phyloP scores from a whole-genome alignment of 805 yeast genomes.

The Alloascoidea africana region DNA sequence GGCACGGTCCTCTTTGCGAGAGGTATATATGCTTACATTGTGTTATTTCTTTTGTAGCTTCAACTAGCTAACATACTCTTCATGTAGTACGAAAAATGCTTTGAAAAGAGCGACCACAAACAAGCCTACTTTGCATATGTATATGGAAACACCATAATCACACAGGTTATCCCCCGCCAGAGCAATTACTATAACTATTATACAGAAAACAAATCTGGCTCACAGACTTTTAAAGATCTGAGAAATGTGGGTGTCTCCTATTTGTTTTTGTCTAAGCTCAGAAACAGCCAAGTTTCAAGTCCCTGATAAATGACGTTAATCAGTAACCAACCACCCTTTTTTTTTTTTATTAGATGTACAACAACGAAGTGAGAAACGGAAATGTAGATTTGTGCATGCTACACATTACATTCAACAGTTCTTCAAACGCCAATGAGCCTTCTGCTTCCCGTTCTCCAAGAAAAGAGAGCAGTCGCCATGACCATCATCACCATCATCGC shows the following conservation, averaged over 20 bases:
- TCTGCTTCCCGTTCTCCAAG: too few relatives aligned
- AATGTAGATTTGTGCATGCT: conserved; percentile 1
- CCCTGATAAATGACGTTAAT: not conserved
- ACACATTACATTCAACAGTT: not conserved
- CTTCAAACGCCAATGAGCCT: too few relatives aligned
- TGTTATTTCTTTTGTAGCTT: not conserved
- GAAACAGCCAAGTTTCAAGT: too few relatives aligned
- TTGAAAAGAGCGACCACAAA: not conserved
- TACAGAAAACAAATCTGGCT: not conserved
- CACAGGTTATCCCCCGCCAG: not conserved
- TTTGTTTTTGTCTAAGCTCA: too few relatives aligned
- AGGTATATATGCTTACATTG: conserved; percentile 1
- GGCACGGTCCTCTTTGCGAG: not conserved
- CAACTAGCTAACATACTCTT: too few relatives aligned
- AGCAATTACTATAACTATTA: not conserved
- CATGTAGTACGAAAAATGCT: not conserved
- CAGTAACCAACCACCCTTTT: not conserved
- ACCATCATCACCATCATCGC: too few relatives aligned
- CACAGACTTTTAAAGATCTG: not conserved
- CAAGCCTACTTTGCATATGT: not conserved
- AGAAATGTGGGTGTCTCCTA: too few relatives aligned
- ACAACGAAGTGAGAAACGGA: not conserved
- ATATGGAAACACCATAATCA: not conserved
- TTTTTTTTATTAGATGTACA: not conserved
- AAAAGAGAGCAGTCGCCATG: too few relatives aligned